Evolutionary conservation across 1,139 yeast species (phyloP), one percentile per base, ranked within the genome.

Genomic region (Zygoascus sp.): DNA sequence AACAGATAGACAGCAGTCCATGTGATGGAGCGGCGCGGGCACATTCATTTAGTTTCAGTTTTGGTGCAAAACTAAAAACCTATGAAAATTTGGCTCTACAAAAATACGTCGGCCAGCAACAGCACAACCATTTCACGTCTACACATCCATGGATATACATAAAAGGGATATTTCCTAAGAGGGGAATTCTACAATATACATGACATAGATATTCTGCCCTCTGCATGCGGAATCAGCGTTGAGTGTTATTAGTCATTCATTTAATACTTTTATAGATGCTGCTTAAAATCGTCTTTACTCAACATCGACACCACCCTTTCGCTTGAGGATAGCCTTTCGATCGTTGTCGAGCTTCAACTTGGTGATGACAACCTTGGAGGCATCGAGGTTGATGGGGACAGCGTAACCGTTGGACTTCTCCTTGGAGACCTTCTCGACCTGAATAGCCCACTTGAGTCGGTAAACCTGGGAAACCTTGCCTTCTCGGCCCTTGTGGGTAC

Each of bases 401-500:
- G 97, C 81, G 69, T 96, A 95, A 78, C 97, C 98, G 80, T 83
- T 87, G 66, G 96, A 88, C 81, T 92, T 94, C 77, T 92, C 97
- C 79, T 84, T 87, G 79, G 92, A 82, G 74, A 94, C 81, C 80
- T 92, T 92, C 80, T 90, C 98, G 68, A 94, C 84, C 78, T 90
- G 97, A 64, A 94, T 80, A 66, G 96, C 83, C 73, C 80, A 94
- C 78, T 92, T 94, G 77, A 92, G 86, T 86, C 99, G 92, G 96
- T 94, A 94, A 65, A 92, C 98, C 61, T 96, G 85, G 66, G 92
- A 79, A 73, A 94, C 83, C 80, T 89, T 88, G 77, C 98, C 99
- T 80, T 92, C 98, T 69, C 92, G 90, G 74, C 97, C 98, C 83
- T 92, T 94, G 86, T 87, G 86, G 69, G 98, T 86, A 72, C 99